phyloP scores from a whole-genome alignment of 2,329 filamentous ascomycete species.

The Hypomyces perniciosus region DNA sequence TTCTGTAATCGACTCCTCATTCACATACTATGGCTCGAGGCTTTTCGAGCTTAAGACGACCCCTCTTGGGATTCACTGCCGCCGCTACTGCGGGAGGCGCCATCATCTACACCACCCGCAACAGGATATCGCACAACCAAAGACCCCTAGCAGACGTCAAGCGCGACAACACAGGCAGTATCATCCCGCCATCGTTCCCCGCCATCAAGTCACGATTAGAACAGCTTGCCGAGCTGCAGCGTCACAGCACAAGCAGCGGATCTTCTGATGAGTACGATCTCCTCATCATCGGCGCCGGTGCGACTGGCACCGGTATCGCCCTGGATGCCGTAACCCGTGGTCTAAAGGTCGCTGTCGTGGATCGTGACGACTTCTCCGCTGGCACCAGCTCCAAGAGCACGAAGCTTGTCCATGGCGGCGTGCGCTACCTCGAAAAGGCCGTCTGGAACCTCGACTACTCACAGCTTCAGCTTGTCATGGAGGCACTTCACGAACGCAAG shows the following conservation, averaged over 20 bases:
- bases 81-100: slow-evolving; percentile 26
- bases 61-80: slow-evolving; percentile 27
- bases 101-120: slow-evolving; percentile 24
- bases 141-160: slow-evolving; percentile 28
- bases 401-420: slow-evolving; percentile 79
- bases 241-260: slow-evolving; percentile 26
- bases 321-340: slow-evolving; percentile 75
- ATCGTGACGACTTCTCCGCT: slow-evolving; percentile 75
- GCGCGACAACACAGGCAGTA: slow-evolving; percentile 31
- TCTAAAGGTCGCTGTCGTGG: slow-evolving; percentile 72
- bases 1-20: neutral
- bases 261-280: slow-evolving; percentile 63
- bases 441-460: slow-evolving; percentile 81
- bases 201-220: slow-evolving; percentile 29
- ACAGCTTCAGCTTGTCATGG: slow-evolving; percentile 74
- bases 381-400: slow-evolving; percentile 84
- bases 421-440: slow-evolving; percentile 80
- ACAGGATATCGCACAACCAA: slow-evolving; percentile 26
- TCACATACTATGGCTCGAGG: slow-evolving; percentile 27
- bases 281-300: slow-evolving; percentile 71
- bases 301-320: slow-evolving; percentile 74
- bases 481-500: slow-evolving; percentile 74
- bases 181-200: slow-evolving; percentile 33
- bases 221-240: slow-evolving; percentile 36
- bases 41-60: slow-evolving; percentile 30